Evolutionary conservation across 2,329 filamentous ascomycete genomes (phyloP).

Genomic region (Aspergillus pseudoglaucus): DNA sequence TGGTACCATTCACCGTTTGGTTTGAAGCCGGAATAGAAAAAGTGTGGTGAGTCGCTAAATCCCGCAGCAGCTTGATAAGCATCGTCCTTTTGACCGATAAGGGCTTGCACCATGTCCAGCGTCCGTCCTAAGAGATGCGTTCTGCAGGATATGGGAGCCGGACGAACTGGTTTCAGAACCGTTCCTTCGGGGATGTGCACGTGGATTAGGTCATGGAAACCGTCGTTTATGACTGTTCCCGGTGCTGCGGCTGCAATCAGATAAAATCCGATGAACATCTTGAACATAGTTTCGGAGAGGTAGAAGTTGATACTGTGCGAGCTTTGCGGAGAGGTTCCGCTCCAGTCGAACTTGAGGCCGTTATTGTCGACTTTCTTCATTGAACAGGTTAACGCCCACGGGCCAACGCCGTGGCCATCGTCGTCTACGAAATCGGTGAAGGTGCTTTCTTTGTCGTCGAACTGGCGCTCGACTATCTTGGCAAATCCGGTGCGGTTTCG

Average conservation of each 20-base stretch:
- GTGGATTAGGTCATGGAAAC: constrained; percentile 46
- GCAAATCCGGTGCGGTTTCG: constrained; percentile 41
- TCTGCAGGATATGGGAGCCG: constrained; percentile 42
- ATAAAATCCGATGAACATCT: constrained; percentile 46
- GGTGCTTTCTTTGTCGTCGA: constrained; percentile 35
- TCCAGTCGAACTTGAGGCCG: constrained; percentile 44
- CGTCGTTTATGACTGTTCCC: constrained; percentile 45
- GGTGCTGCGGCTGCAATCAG: constrained; percentile 46
- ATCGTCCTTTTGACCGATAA: constrained; percentile 44
- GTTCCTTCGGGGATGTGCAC: constrained; percentile 42
- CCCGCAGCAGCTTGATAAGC: constrained; percentile 45
- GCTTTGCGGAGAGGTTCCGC: constrained; percentile 44
- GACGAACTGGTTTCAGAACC: constrained; percentile 42
- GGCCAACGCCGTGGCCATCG: constrained; percentile 41
- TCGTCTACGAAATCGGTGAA: constrained; percentile 49
- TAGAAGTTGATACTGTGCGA: constrained; percentile 45
- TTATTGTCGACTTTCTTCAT: constrained; percentile 39
- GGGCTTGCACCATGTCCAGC: constrained; percentile 46
- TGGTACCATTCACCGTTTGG: constrained; percentile 45
- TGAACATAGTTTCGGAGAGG: constrained; percentile 46
- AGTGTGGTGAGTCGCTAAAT: constrained; percentile 46
- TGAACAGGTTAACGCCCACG: constrained; percentile 43
- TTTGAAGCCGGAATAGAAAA: constrained; percentile 47
- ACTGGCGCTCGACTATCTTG: constrained; percentile 42
- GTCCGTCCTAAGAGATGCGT: constrained; percentile 45